Evolutionary conservation across 2,329 filamentous ascomycete species (phyloP), one percentile per base, ranked within the genome.

Genomic region (Phyllosticta citriasiana): DNA sequence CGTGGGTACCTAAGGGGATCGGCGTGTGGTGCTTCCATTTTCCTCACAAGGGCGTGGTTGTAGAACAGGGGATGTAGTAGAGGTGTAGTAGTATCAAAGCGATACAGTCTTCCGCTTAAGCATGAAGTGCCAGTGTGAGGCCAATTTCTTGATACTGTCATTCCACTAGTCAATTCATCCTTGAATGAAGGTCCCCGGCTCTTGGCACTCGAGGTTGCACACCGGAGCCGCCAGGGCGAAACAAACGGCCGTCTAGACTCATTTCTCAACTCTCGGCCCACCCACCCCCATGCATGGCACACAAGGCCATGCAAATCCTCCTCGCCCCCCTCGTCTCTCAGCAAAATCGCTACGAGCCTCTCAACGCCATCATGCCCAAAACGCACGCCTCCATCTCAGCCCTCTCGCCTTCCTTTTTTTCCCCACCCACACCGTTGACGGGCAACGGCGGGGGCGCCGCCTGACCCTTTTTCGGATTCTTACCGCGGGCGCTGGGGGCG

Each of bases 291-390:
- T 22, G 19, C 19, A 22, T 22, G 19, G 19, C 19, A 4, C 40
- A 47, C 40, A 47, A n/a, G 40, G 14, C 14, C 6, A 1, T n/a
- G 6, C 6, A 19, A 19, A 16, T 4, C n/a, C 14, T 47, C 16
- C 40, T 16, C 14, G n/a, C 3, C n/a, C n/a, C n/a, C 35, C 6
- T 33, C 19, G 30, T 16, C 35, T 16, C 35, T 40, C 4, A 4
- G 16, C 35, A n/a, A 4, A 47, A 14, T 19, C 3, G 14, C 40
- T 68, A 80, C 52, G 76, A 75, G 25, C 88, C 88, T 65, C 88
- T 84, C 66, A 94, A 72, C 1, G 91, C 90, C 83, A 97, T 95
- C 16, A 84, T 82, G 1, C 88, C 86, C 59, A 96, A 68, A 4
- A 93, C 78, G 52, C 89, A 78, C 59, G 82, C 79, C 70, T 95